A percentile compares a stretch with the other conserved stretches of the same genome.
Conservation (phyloP, 805 yeast genomes). For the Kuraishia capsulata region DNA sequence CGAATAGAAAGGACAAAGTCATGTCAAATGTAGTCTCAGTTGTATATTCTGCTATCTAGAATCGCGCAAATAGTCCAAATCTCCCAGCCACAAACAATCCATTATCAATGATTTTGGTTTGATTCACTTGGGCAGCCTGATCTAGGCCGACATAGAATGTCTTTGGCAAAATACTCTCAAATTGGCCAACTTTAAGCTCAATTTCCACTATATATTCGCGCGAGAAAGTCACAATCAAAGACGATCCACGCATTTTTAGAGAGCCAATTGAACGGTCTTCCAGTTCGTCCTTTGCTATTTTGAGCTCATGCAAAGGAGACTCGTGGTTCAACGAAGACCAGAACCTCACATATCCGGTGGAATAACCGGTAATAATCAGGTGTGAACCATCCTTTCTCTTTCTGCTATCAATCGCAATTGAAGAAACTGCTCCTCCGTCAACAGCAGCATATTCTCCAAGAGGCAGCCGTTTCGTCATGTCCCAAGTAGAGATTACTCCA, state of each 20-base stretch:
- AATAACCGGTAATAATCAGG: slow-evolving; percentile 10
- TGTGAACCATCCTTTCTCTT: neutral
- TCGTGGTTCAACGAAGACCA: slow-evolving; percentile 1
- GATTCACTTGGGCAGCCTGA: slow-evolving; percentile 1
- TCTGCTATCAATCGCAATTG: slow-evolving; percentile 3
- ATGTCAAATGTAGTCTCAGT: too few relatives aligned
- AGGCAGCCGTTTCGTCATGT: slow-evolving; percentile 17
- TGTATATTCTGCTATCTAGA: too few relatives aligned
- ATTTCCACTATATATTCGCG: slow-evolving; percentile 5
- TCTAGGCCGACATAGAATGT: slow-evolving; percentile 5
- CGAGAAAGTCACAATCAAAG: neutral
- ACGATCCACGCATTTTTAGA: slow-evolving; percentile 6
- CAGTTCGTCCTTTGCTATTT: slow-evolving; percentile 2
- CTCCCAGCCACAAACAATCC: slow-evolving; percentile 2
- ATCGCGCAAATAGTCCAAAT: slow-evolving; percentile 1
- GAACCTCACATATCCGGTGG: slow-evolving; percentile 10
- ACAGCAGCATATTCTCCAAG: slow-evolving; percentile 12
- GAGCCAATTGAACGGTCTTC: neutral
- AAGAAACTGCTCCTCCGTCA: slow-evolving; percentile 6
- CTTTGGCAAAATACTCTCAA: too few relatives aligned
- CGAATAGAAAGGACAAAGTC: too few relatives aligned
- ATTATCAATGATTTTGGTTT: neutral
- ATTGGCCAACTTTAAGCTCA: slow-evolving; percentile 7
- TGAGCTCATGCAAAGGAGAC: slow-evolving; percentile 8
- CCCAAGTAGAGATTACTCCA: slow-evolving; percentile 34